Base-by-base conservation (phyloP, 1,284 basidiomycete species). In the Puccinia coronata region DNA sequence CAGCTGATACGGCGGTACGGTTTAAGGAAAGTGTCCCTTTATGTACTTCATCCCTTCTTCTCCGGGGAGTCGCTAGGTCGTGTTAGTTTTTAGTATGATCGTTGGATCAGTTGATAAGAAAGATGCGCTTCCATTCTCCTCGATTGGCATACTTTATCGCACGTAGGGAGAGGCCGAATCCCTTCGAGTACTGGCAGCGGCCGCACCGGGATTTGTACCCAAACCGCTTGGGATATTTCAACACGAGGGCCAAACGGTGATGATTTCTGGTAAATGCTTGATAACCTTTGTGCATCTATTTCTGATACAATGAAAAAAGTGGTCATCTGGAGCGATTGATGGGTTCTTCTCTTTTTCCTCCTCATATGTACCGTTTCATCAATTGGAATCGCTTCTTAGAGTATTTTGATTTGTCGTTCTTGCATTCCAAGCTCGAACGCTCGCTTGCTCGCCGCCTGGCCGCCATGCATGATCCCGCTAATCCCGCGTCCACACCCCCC, bases 91-190 rank as follows among this genome's bases (percentile, higher is more conserved):
- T 70, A 25, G 16, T 43, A 53, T 20, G 47, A 47, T 57, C 11
- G n/a, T 25, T 57, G 57, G 57, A 16, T 51, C 57, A 67, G 25
- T 47, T 69, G 67, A 69, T n/a, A 69, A 25, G 18, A 69, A 49
- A 12, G 18, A 47, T 34, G 31, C 9, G 16, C 23, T 63, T 39
- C 25, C 43, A 43, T 61, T 31, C 55, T 57, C 20, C 9, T 39
- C 16, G 2, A 5, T 36, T 8, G 23, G 5, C 23, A 6, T 71
- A 0, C 20, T 39, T 74, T 43, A n/a, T 41, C 36, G 55, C 34
- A n/a, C 23, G 34, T 39, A 77, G 74, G 74, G 59, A 20, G 74
- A 77, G 67, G 61, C 41, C 16, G 74, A 77, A n/a, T 77, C 74
- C 25, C 61, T 77, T n/a, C 57, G 74, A 61, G 74, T 55, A 31